phyloP scores from a whole-genome alignment of 2,329 filamentous ascomycete genomes.

The Alternaria conjuncta region DNA sequence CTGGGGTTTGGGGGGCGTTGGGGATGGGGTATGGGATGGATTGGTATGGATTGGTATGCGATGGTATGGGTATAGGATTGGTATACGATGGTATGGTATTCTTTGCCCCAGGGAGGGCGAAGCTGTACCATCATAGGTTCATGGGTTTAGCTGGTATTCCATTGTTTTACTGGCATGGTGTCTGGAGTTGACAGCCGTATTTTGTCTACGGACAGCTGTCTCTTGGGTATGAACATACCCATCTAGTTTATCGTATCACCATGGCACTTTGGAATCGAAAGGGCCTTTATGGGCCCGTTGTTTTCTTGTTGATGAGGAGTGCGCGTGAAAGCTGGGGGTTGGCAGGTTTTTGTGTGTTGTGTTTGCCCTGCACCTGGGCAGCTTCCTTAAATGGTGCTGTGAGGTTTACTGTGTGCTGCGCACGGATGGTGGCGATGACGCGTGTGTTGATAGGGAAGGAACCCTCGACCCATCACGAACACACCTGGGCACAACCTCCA shows the following conservation, averaged over 20 bases:
- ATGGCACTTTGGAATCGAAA: neutral
- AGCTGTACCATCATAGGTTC: neutral
- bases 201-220: constrained; percentile 15
- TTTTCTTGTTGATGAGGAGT: neutral
- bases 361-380: neutral
- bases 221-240: neutral
- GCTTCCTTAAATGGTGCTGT: no score
- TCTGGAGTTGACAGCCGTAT: constrained; percentile 11
- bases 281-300: neutral
- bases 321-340: neutral
- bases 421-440: neutral
- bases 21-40: neutral
- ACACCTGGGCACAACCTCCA: no score
- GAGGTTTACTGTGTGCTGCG: neutral
- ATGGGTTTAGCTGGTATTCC: neutral
- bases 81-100: neutral
- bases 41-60: neutral
- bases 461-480: no score
- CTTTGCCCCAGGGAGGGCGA: neutral
- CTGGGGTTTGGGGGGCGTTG: neutral
- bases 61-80: neutral
- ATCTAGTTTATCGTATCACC: neutral
- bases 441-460: neutral
- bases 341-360: rapidly evolving
- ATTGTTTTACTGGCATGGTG: constrained; percentile 1